Evolutionary conservation across 2,329 filamentous ascomycete genomes (phyloP), one percentile per base, ranked within the genome.

Genomic region (Acrodontium crateriforme): DNA sequence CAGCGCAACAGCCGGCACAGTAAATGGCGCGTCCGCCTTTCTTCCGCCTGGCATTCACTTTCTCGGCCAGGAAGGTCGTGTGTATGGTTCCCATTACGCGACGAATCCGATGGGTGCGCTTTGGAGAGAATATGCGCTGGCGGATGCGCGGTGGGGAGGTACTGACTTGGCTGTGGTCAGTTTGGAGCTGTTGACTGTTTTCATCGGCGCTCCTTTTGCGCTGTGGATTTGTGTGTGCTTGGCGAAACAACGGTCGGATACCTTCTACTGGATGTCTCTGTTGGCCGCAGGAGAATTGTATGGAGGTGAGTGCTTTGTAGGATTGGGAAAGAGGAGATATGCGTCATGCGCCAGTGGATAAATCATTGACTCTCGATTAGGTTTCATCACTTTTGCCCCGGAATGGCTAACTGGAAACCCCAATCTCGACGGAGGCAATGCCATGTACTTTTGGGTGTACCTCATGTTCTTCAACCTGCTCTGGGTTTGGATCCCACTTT

Each of bases 71-170:
- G 46, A 55, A 11, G 60, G 70, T 37, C 53, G 66, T n/a, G 40
- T 69, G 18, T 75, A 74, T 40, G 71, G 71, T 6, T 59, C 68
- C 6, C 60, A 60, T n/a, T 71, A 72, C 41, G 70, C 70, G 2
- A 56, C 50, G 0, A 57, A 58, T 4, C 62, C 65, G 9, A 63
- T 64, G 31, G 64, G 64, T 24, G 56, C 60, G 26, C 49, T 76
- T 34, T 77, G 71, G 72, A 67, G 71, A 50, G 72, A 75, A 50
- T 77, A 77, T 48, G 70, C 68, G 4, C 72, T 72, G 48, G 71
- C 72, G 12, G 71, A 77, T 46, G 56, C 54, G 36, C 55, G 71
- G 36, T 76, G 71, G 71, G 67, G 63, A 7, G 65, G 60, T 5
- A 63, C 63, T 7, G 71, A 77, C 45, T 35, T 71, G 32, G 69